Percentiles rank a stretch among this genome's conserved stretches.
Evolutionary conservation across 148 eudicot species (phyloP).

Genomic region (Amaranthus hypochondriacus): DNA sequence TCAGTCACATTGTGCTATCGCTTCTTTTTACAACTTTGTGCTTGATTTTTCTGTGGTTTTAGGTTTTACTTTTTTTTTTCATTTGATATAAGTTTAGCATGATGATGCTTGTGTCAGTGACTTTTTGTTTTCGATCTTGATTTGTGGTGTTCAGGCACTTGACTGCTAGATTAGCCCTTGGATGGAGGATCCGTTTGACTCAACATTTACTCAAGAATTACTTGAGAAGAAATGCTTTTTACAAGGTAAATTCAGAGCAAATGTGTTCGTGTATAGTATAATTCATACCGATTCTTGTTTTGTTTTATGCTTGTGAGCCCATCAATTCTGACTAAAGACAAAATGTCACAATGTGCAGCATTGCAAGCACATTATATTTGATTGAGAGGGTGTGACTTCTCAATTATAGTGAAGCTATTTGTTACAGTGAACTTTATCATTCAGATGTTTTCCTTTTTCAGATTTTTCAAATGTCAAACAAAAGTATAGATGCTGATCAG

Average conservation of each 20-base stretch:
- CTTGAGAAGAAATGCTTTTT: conserved; percentile 84
- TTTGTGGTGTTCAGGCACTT: conserved; percentile 54
- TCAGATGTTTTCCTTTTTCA: conserved; percentile 17
- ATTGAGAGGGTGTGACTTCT: too few species aligned
- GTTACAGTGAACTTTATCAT: background rate
- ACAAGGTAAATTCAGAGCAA: conserved; percentile 49
- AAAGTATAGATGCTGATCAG: conserved; percentile 85
- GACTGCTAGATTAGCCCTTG: conserved; percentile 79
- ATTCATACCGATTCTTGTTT: background rate
- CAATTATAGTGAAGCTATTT: background rate
- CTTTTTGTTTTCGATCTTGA: conserved; percentile 1
- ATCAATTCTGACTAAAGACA: background rate
- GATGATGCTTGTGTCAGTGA: conserved; percentile 10
- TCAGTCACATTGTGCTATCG: too few species aligned
- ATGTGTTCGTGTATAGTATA: background rate
- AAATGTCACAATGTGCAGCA: too few species aligned
- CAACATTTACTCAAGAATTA: conserved; percentile 77
- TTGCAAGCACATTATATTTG: background rate
- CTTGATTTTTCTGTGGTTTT: background rate
- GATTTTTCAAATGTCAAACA: conserved; percentile 80
- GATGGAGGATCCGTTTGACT: conserved; percentile 92
- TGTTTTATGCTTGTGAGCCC: background rate
- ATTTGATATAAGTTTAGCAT: background rate
- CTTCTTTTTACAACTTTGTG: too few species aligned
- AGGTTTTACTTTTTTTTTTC: background rate